Base-by-base conservation (phyloP, 2,329 filamentous ascomycete species). In the Albifimbria verrucaria region DNA sequence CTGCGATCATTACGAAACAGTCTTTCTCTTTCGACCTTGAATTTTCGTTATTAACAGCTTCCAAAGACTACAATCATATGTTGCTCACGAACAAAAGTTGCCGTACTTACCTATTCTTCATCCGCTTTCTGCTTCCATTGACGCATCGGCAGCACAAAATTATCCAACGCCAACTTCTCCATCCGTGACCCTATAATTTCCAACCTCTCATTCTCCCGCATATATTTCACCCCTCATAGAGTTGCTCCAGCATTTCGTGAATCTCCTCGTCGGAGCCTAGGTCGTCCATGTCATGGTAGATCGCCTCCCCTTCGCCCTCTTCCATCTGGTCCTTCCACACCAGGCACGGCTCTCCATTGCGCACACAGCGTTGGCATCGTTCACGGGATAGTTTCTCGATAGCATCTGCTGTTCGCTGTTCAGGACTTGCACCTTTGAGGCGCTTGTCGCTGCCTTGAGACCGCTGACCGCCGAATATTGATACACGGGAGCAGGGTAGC, bases 271-370 rank as follows among this genome's bases (percentile, higher is more conserved):
- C 48, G 10, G 28, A 26, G 15, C 32, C 32, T n/a, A 39, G 32
- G 32, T 15, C 32, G 5, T 39, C 32, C 32, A 22, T 36, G 17
- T 46, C 28, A 6, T 41, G 48, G 23, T 39, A 24, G 15, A 50
- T 49, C 43, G 60, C 56, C 25, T n/a, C 21, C 5, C 50, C 77
- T 47, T 84, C 71, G 3, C 85, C 77, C 62, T 86, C 80, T 66
- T 85, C 80, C 52, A 84, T 85, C 2, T 81, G 83, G 10, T 73
- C 70, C 58, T 85, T 75, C 15, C n/a, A n/a, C 26, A 57, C 60
- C 24, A 59, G 59, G 55, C 59, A 72, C 52, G 20, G 59, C 47
- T 58, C 55, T 10, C 60, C 65, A 48, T 62, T 66, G 51, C 57
- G 53, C 42, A 24, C 52, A 25, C 59, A 67, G 52, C 59, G 62